Evolutionary conservation across 139 green algal species (phyloP).

Genomic region (Medakamo hakoo): DNA sequence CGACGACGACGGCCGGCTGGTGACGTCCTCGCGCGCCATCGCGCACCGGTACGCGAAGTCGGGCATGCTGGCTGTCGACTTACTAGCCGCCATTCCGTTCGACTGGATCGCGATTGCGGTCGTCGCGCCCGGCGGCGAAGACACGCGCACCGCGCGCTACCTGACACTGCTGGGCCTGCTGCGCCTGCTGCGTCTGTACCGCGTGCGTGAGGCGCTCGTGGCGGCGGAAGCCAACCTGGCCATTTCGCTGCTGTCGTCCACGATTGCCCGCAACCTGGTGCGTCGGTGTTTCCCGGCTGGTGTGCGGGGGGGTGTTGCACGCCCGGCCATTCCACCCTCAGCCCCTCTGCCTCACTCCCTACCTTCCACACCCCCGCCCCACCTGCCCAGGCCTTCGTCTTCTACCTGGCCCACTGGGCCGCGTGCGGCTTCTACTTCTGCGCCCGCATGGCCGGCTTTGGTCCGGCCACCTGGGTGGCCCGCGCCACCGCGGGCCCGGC

Average conservation of each 20-base stretch:
- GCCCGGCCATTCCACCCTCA: no score
- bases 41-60: not conserved
- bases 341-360: no score
- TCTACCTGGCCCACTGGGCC: slow-evolving; percentile 15
- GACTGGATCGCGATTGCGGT: not conserved
- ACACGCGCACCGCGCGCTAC: not conserved
- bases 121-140: not conserved
- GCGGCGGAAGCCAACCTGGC: slow-evolving; percentile 28
- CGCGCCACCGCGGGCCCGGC: not conserved
- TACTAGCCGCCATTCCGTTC: not conserved
- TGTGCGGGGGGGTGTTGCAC: not conserved
- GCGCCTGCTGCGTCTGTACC: slow-evolving; percentile 18
- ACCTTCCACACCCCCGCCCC: no score
- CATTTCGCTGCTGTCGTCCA: slow-evolving; percentile 23
- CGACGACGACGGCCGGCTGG: not conserved
- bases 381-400: no score
- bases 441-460: slow-evolving; percentile 14
- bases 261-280: slow-evolving; percentile 25
- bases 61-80: not conserved
- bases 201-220: slow-evolving; percentile 21
- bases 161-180: slow-evolving; percentile 12
- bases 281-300: no score
- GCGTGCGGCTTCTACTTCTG: slow-evolving; percentile 32
- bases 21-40: not conserved
- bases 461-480: not conserved